Conservation (phyloP, 1,284 basidiomycete species). For the Tylopilus sp. region DNA sequence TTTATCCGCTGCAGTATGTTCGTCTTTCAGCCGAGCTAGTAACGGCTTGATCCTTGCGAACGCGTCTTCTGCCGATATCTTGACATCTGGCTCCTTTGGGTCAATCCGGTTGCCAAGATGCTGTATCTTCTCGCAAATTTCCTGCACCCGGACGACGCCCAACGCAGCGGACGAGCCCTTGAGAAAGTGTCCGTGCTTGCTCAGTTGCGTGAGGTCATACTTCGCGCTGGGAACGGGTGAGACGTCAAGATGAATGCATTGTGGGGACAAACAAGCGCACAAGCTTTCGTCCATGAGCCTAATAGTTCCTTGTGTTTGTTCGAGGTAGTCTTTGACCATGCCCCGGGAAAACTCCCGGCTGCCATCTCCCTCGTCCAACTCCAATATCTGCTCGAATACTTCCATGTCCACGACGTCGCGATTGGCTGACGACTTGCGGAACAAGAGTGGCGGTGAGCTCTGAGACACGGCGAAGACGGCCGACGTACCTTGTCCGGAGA, state of each 20-base stretch:
- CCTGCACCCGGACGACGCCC: conserved; percentile 76
- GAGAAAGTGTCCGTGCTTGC: conserved; percentile 83
- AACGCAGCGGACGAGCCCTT: conserved; percentile 93
- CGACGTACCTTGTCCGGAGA: conserved; percentile 28
- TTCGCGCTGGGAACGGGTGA: conserved; percentile 39
- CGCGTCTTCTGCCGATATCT: conserved; percentile 55
- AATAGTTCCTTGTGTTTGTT: conserved; percentile 73
- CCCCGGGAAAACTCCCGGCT: conserved; percentile 65
- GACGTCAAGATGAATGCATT: conserved; percentile 5
- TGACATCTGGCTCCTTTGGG: conserved; percentile 39
- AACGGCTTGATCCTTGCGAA: conserved; percentile 56
- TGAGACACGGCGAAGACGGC: not conserved
- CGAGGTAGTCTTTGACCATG: conserved; percentile 80
- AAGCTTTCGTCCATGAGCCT: conserved; percentile 72
- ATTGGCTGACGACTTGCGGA: conserved; percentile 12
- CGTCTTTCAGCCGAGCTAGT: conserved; percentile 49
- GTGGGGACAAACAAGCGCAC: conserved; percentile 46
- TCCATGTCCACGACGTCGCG: conserved; percentile 62
- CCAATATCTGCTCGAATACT: conserved; percentile 79
- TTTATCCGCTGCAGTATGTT: conserved; percentile 53
- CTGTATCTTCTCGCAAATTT: conserved; percentile 84
- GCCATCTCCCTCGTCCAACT: conserved; percentile 83
- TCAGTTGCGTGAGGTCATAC: conserved; percentile 62
- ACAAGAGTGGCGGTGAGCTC: conserved; percentile 11
- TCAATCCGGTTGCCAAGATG: conserved; percentile 69